phyloP scores from a whole-genome alignment of 208 protist species.

The Zelonia costaricensis region DNA sequence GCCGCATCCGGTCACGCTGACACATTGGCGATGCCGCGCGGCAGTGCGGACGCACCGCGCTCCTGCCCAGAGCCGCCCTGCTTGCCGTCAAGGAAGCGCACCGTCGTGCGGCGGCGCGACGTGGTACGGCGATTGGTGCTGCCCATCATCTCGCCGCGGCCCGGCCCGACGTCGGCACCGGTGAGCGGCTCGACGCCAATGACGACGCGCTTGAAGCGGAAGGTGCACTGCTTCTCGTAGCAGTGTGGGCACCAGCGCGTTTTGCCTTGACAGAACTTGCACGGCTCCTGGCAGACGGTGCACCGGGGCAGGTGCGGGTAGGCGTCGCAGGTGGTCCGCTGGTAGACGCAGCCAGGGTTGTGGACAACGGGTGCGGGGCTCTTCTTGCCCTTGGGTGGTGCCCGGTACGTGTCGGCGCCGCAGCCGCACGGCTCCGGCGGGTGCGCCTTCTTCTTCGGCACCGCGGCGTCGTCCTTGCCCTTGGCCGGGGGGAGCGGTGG shows the following conservation, averaged over 20 bases:
- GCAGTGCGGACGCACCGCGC: not conserved
- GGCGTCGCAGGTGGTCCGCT: constrained; percentile 78
- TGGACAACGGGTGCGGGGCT: constrained; percentile 52
- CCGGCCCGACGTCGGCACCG: constrained; percentile 14
- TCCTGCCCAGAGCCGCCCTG: not conserved
- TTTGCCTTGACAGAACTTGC: constrained; percentile 69
- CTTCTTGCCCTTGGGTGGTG: constrained; percentile 85
- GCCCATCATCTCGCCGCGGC: constrained; percentile 3
- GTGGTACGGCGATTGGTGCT: not conserved
- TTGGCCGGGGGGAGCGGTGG: constrained; percentile 5
- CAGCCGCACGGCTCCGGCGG: constrained; percentile 84
- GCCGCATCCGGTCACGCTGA: too few species aligned
- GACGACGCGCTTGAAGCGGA: constrained; percentile 79
- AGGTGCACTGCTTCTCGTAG: constrained; percentile 77
- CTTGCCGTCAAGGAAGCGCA: constrained; percentile 23
- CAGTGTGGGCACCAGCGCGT: constrained; percentile 89
- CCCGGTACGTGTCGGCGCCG: constrained; percentile 79
- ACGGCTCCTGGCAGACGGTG: constrained; percentile 66
- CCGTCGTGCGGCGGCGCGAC: constrained; percentile 19
- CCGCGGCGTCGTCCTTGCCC: constrained; percentile 36
- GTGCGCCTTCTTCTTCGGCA: constrained; percentile 67
- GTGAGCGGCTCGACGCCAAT: constrained; percentile 47
- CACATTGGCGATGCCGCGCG: too few species aligned
- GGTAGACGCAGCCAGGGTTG: constrained; percentile 67
- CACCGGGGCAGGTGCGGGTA: constrained; percentile 84